These are phyloP conservation scores for Bromus sterilis DNA, from an alignment of 176 grass and related monocot species.

Conservation along the genomic window DNA sequence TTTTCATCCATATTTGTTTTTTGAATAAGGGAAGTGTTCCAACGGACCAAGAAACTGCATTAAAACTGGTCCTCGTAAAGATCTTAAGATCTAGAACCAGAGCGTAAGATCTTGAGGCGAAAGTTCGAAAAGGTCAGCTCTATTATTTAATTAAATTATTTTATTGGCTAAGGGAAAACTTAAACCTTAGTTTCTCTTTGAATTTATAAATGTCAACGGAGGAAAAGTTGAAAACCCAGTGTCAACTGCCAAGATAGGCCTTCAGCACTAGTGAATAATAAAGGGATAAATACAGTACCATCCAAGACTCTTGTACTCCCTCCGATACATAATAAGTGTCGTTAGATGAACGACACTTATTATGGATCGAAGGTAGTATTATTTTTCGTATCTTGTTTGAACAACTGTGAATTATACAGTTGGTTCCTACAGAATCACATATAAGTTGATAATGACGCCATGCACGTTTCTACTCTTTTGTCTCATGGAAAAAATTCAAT, in stretches of 20 bases:
- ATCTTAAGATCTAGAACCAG: too few relatives aligned
- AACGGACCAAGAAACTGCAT: too few relatives aligned
- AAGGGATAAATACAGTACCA: background rate
- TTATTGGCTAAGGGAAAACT: background rate
- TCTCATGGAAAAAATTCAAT: background rate
- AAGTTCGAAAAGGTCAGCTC: slow-evolving; percentile 68
- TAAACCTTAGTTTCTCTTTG: background rate
- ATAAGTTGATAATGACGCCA: background rate
- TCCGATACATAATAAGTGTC: too few relatives aligned
- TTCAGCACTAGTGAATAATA: background rate
- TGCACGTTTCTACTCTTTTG: background rate
- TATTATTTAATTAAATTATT: background rate
- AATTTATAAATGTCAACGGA: background rate
- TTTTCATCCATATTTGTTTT: too few relatives aligned
- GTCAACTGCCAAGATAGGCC: background rate
- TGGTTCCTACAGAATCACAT: background rate
- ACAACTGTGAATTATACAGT: background rate
- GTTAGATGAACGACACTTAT: too few relatives aligned
- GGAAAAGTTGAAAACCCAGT: background rate
- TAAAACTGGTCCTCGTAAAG: too few relatives aligned
- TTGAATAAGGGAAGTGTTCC: too few relatives aligned
- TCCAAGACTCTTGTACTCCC: background rate
- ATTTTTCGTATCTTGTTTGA: background rate
- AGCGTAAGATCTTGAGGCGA: slow-evolving; percentile 54
- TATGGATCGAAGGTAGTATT: too few relatives aligned